Percentiles rank a stretch among this genome's conserved stretches.
These are phyloP conservation scores for Podospora pseudoanserina DNA, from an alignment of 495 filamentous ascomycete genomes.

Conservation along the genomic window DNA sequence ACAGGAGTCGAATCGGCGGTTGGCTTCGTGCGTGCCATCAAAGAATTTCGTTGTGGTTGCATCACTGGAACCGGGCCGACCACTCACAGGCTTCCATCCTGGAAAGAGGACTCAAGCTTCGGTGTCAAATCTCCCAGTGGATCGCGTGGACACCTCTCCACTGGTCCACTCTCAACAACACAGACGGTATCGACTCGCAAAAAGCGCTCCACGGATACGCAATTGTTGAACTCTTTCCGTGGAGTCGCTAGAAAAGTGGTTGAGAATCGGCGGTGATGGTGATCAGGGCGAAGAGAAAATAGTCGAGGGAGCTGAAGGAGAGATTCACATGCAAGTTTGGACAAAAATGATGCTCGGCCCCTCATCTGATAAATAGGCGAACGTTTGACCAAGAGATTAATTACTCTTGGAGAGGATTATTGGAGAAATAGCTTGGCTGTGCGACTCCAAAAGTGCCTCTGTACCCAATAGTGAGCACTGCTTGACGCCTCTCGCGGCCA, in stretches of 20 bases:
- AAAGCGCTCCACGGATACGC: background rate
- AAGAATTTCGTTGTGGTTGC: slow-evolving; percentile 4
- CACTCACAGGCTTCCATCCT: slow-evolving; percentile 12
- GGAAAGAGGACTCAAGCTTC: slow-evolving; percentile 7
- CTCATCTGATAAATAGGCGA: background rate
- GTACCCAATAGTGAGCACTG: background rate
- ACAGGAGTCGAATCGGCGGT: background rate
- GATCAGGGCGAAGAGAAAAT: background rate
- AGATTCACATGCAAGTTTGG: background rate
- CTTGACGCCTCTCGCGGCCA: background rate
- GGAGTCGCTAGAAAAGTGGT: background rate
- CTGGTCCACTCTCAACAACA: slow-evolving; percentile 11
- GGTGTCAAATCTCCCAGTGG: slow-evolving; percentile 20
- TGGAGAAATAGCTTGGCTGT: background rate
- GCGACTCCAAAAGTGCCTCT: background rate
- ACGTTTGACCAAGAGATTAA: background rate
- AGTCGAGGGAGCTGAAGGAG: background rate
- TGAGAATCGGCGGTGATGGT: background rate
- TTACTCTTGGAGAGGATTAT: background rate
- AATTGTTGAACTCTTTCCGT: background rate
- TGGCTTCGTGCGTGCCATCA: background rate
- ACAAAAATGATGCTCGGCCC: background rate
- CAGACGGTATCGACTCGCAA: background rate
- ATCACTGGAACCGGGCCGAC: background rate
- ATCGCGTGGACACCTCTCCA: background rate